A percentile compares a stretch with the other conserved stretches of the same genome.
These are phyloP conservation scores for Bruguiera parviflora DNA, from an alignment of 345 rosid species.

Conservation along the genomic window DNA sequence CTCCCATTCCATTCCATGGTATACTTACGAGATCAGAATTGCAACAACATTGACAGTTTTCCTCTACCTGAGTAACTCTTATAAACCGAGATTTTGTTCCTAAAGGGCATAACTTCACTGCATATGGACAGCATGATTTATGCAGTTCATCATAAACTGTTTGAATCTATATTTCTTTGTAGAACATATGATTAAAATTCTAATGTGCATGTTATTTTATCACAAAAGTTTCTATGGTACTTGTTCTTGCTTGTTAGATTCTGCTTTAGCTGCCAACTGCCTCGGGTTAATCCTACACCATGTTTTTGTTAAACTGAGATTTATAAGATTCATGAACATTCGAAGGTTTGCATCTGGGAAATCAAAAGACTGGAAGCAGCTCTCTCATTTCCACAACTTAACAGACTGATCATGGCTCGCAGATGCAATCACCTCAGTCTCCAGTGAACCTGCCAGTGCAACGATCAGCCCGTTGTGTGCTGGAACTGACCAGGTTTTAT, in stretches of 20 bases:
- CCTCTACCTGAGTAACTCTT: too few relatives aligned
- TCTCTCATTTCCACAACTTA: constrained; percentile 32
- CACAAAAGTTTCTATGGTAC: not conserved
- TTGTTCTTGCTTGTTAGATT: constrained; percentile 1
- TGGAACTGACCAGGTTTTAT: constrained; percentile 16
- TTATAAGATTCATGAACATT: not conserved
- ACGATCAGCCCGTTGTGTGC: constrained; percentile 29
- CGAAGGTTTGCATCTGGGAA: not conserved
- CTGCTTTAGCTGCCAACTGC: too few relatives aligned
- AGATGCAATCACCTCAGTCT: constrained; percentile 30
- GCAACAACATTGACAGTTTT: too few relatives aligned
- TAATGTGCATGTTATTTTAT: not conserved
- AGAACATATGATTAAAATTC: not conserved
- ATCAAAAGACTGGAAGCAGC: not conserved
- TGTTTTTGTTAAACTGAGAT: not conserved
- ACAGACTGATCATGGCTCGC: constrained; percentile 33
- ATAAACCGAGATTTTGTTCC: too few relatives aligned
- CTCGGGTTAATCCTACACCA: too few relatives aligned
- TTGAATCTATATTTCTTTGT: not conserved
- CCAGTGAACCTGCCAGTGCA: constrained; percentile 20
- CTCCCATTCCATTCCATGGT: too few relatives aligned
- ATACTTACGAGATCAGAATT: too few relatives aligned
- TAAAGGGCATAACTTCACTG: too few relatives aligned
- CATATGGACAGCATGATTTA: not conserved
- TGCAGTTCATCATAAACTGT: not conserved